Percentiles rank a stretch among this genome's conserved stretches.
phyloP scores from a whole-genome alignment of 1,284 basidiomycete species.

The Apiotrichum veenhuisii region DNA sequence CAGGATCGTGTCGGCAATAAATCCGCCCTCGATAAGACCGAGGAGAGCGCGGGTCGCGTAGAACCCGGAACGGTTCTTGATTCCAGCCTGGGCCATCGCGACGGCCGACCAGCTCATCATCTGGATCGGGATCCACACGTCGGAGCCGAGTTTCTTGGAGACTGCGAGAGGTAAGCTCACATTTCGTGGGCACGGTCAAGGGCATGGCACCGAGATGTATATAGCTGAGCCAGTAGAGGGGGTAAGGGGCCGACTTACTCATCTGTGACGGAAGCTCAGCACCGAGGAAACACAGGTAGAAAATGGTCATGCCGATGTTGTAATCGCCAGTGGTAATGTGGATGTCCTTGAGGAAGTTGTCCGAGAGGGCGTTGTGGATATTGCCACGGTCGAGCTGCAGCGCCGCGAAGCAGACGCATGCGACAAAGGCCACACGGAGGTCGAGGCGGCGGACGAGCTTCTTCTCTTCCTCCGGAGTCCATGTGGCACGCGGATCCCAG shows the following conservation, averaged over 20 bases:
- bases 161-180: no score
- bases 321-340: constrained; percentile 44
- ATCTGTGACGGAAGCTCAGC: constrained; percentile 47
- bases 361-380: constrained; percentile 40
- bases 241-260: no score
- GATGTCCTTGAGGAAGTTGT: constrained; percentile 48
- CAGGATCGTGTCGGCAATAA: constrained; percentile 49
- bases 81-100: constrained; percentile 32
- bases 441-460: constrained; percentile 35
- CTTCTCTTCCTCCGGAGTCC: constrained; percentile 46
- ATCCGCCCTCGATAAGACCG: constrained; percentile 46
- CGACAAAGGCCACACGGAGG: constrained; percentile 27
- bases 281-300: constrained; percentile 34
- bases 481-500: constrained; percentile 45
- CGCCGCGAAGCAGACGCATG: constrained; percentile 39
- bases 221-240: no score
- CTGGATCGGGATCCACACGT: constrained; percentile 47
- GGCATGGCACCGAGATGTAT: no score
- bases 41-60: constrained; percentile 37
- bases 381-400: constrained; percentile 42
- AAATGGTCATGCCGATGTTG: constrained; percentile 44
- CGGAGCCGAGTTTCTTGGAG: constrained; percentile 48
- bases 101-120: constrained; percentile 46
- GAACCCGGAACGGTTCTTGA: constrained; percentile 34
- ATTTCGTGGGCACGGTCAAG: no score